These are phyloP conservation scores for Rhodofomes roseus DNA, from an alignment of 1,284 basidiomycete species.

Conservation along the genomic window DNA sequence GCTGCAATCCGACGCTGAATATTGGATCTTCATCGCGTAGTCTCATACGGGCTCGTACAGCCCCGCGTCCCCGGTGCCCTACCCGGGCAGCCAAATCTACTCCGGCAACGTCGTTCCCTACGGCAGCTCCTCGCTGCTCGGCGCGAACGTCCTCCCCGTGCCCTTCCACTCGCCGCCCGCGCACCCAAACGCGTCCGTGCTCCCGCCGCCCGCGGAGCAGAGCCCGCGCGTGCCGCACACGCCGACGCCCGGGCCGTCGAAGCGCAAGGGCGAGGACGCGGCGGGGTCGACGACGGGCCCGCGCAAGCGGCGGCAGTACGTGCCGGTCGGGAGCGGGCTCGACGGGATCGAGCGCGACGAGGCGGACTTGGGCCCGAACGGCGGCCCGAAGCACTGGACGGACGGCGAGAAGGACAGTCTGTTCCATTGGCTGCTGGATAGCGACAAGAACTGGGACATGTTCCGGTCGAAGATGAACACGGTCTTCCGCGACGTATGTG, in stretches of 20 bases:
- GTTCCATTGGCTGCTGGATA: conserved; percentile 72
- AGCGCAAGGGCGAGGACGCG: conserved; percentile 18
- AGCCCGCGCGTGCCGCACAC: background rate
- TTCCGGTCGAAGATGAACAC: conserved; percentile 74
- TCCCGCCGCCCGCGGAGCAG: background rate
- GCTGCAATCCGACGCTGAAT: background rate
- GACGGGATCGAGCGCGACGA: conserved; percentile 16
- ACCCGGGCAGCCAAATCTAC: conserved; percentile 3
- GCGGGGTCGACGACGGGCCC: conserved; percentile 2
- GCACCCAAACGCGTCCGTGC: background rate
- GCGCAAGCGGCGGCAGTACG: conserved; percentile 12
- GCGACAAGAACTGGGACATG: conserved; percentile 71
- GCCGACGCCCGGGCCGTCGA: conserved; percentile 4
- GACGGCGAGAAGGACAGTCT: conserved; percentile 72
- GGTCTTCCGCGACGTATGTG: conserved; percentile 67
- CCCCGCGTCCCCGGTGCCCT: conserved; percentile 2
- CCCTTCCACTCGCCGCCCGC: conserved; percentile 7
- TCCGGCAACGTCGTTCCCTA: conserved; percentile 9
- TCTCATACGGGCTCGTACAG: background rate
- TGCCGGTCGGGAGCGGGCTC: conserved; percentile 6
- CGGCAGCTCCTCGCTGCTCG: conserved; percentile 9
- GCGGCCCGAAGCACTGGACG: conserved; percentile 74
- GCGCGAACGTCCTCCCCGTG: conserved; percentile 8
- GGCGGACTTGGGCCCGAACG: conserved; percentile 22
- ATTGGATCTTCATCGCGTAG: background rate